Percentiles rank a stretch among this genome's conserved stretches.
These are phyloP conservation scores for Colletotrichum godetiae DNA, from an alignment of 2,329 filamentous ascomycete species.

Conservation along the genomic window DNA sequence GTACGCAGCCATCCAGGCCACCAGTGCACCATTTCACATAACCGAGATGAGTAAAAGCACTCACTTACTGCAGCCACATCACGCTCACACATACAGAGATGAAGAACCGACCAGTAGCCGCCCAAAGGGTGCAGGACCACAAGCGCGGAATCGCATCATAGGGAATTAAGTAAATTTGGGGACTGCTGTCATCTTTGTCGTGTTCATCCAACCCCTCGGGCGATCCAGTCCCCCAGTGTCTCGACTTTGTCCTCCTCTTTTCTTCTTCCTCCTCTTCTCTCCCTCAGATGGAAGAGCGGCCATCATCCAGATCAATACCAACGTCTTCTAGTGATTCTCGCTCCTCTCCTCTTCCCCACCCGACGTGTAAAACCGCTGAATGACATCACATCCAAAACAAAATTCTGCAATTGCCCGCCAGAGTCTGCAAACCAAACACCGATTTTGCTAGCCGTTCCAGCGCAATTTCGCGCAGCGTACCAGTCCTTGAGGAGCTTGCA, in stretches of 20 bases:
- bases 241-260: constrained; percentile 9
- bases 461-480: not conserved
- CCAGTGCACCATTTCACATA: too few relatives aligned
- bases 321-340: not conserved
- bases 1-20: not conserved
- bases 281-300: not conserved
- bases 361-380: not conserved
- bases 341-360: not conserved
- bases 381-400: not conserved
- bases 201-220: constrained; percentile 1
- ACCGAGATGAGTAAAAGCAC: not conserved
- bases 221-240: constrained; percentile 1
- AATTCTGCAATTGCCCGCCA: not conserved
- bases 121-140: not conserved
- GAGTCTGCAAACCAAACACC: constrained; percentile 10
- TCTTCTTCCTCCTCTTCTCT: not conserved
- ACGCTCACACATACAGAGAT: too few relatives aligned
- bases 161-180: constrained; percentile 32
- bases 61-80: not conserved
- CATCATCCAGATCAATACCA: constrained; percentile 14
- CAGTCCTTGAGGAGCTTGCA: not conserved
- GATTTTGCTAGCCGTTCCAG: constrained; percentile 9
- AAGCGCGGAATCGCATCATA: not conserved
- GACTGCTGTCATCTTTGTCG: constrained; percentile 9
- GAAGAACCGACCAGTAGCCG: not conserved